phyloP scores from a whole-genome alignment of 176 grass and related monocot species.

The Zizania latifolia region DNA sequence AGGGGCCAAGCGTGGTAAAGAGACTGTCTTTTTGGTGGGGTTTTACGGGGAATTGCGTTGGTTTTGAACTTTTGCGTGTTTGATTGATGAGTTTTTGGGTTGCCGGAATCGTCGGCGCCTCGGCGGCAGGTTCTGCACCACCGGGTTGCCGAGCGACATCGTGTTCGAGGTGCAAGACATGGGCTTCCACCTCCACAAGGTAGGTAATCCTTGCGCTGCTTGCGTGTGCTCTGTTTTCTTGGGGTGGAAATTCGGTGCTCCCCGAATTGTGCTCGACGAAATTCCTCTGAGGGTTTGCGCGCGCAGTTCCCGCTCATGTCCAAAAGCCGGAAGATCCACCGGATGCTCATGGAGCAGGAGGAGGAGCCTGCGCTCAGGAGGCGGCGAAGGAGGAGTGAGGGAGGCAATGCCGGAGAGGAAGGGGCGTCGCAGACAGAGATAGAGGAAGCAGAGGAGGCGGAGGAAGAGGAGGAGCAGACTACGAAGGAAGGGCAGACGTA shows the following conservation, averaged over 20 bases:
- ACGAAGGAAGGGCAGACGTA: constrained; percentile 30
- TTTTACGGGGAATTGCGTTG: not conserved
- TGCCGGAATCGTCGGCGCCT: not conserved
- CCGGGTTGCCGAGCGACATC: constrained; percentile 87
- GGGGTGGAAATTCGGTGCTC: not conserved
- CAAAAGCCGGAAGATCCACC: constrained; percentile 71
- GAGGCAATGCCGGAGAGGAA: not conserved
- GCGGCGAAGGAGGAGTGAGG: not conserved
- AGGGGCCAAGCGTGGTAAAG: constrained; percentile 59
- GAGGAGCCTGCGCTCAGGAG: not conserved
- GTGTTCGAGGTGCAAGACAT: constrained; percentile 78
- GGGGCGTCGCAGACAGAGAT: constrained; percentile 36
- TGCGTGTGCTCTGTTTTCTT: not conserved
- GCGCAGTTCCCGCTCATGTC: constrained; percentile 90
- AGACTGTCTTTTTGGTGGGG: not conserved
- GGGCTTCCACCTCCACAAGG: constrained; percentile 97
- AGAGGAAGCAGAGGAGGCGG: constrained; percentile 34
- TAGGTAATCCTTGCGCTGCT: not conserved
- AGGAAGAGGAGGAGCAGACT: constrained; percentile 11
- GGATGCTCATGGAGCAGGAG: constrained; percentile 68
- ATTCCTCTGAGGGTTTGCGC: constrained; percentile 32
- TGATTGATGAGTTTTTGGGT: not conserved
- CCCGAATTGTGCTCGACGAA: constrained; percentile 46
- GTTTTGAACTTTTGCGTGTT: not conserved
- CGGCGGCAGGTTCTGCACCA: constrained; percentile 80